Evolutionary conservation across 1,139 yeast genomes (phyloP).

Genomic region (Scheffersomyces lignicola): DNA sequence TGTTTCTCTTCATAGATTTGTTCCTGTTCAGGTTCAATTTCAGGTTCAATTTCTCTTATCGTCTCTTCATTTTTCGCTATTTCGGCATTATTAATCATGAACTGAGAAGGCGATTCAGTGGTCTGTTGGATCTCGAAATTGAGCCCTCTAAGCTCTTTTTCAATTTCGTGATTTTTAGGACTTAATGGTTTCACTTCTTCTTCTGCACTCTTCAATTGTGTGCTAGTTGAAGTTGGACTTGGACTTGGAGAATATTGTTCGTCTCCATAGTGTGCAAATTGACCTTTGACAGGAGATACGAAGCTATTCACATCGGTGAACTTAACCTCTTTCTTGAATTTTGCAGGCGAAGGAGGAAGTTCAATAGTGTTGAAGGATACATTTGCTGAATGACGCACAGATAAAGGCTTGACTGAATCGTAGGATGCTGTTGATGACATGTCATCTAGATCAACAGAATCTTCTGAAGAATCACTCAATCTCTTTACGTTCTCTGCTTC

Average conservation of each 20-base stretch:
- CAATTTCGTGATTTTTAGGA: constrained; percentile 32
- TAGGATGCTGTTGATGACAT: constrained; percentile 18
- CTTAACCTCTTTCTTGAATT: constrained; percentile 3
- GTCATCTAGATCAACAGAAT: constrained; percentile 14
- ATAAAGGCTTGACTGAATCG: constrained; percentile 26
- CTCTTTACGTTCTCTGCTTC: constrained; percentile 1
- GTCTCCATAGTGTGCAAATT: constrained; percentile 2
- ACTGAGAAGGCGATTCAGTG: constrained; percentile 13
- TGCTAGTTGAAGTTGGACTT: neutral
- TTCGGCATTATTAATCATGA: constrained; percentile 5
- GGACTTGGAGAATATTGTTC: neutral
- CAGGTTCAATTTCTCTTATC: neutral
- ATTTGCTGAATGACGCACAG: constrained; percentile 21
- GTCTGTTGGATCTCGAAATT: constrained; percentile 20
- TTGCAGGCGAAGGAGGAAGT: constrained; percentile 2
- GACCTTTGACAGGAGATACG: constrained; percentile 2
- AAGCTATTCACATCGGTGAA: constrained; percentile 1
- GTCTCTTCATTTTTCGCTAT: neutral
- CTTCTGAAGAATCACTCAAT: neutral
- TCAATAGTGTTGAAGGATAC: constrained; percentile 3
- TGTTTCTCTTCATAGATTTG: neutral
- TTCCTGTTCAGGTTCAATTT: neutral
- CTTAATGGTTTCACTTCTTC: constrained; percentile 26
- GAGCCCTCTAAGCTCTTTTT: constrained; percentile 29
- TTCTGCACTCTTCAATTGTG: neutral